Percentiles rank a stretch among this genome's conserved stretches.
Evolutionary conservation across 2,329 filamentous ascomycete species (phyloP).

Genomic region (Hirsutella thompsonii): DNA sequence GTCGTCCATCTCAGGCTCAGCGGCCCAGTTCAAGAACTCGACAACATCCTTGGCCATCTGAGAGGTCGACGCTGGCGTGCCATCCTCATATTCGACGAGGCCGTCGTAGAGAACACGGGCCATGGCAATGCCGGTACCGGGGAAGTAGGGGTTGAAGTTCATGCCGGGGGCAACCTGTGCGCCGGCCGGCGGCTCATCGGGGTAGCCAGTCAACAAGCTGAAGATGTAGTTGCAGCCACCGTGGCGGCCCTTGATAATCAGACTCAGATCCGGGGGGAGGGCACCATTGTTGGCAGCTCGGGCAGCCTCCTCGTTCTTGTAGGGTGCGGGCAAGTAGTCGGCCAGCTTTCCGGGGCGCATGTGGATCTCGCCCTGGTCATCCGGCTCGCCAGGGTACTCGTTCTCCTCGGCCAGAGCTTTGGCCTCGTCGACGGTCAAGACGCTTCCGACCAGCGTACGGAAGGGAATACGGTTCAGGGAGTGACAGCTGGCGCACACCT

Average conservation of each 20-base stretch:
- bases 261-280: conserved; percentile 88
- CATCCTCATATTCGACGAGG: conserved; percentile 95
- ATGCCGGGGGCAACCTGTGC: conserved; percentile 74
- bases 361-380: conserved; percentile 95
- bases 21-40: conserved; percentile 98
- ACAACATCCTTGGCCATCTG: conserved; percentile 99
- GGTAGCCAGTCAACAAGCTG: conserved; percentile 90
- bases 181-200: conserved; percentile 87
- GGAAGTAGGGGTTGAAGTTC: conserved; percentile 99
- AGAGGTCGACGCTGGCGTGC: conserved; percentile 82
- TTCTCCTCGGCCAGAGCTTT: conserved; percentile 96
- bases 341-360: conserved; percentile 98
- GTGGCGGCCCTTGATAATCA: conserved; percentile 96
- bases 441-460: conserved; percentile 76
- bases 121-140: conserved; percentile 97
- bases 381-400: conserved; percentile 96
- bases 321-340: conserved; percentile 87
- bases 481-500: conserved; percentile 97
- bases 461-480: conserved; percentile 90
- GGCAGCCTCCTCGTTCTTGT: conserved; percentile 98
- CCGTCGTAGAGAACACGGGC: conserved; percentile 96
- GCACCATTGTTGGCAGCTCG: conserved; percentile 98
- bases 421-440: conserved; percentile 95
- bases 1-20: conserved; percentile 98
- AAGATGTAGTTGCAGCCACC: conserved; percentile 99